Percentiles rank a stretch among this genome's conserved stretches.
phyloP scores from a whole-genome alignment of 1,139 yeast genomes.

The Kodamaea suecica region DNA sequence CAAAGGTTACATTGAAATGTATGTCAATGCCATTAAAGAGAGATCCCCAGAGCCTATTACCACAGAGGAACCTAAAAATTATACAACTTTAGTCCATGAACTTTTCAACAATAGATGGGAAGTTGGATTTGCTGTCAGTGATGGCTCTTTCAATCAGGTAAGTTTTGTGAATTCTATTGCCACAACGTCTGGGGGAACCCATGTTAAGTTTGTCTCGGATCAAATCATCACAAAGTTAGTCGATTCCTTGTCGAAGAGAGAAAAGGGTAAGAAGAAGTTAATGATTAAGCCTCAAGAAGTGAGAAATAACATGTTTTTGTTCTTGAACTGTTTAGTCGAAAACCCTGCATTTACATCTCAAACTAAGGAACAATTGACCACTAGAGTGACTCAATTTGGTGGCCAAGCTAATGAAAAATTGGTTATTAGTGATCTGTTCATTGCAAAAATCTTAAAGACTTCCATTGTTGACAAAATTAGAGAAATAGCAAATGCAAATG shows the following conservation, averaged over 20 bases:
- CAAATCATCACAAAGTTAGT: slow-evolving; percentile 68
- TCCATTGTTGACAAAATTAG: slow-evolving; percentile 79
- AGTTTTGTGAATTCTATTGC: slow-evolving; percentile 98
- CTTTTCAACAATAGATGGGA: slow-evolving; percentile 81
- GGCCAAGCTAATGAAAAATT: slow-evolving; percentile 60
- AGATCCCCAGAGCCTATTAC: slow-evolving; percentile 27
- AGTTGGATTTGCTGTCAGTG: slow-evolving; percentile 90
- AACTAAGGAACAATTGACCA: slow-evolving; percentile 93
- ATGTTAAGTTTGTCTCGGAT: slow-evolving; percentile 82
- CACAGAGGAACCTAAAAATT: slow-evolving; percentile 29
- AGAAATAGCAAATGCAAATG: slow-evolving; percentile 82
- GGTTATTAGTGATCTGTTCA: slow-evolving; percentile 69
- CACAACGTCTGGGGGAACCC: slow-evolving; percentile 96
- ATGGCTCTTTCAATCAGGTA: slow-evolving; percentile 86
- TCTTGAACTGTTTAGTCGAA: slow-evolving; percentile 88
- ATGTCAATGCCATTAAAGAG: slow-evolving; percentile 63
- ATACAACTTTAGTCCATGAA: slow-evolving; percentile 71
- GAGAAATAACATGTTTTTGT: slow-evolving; percentile 83
- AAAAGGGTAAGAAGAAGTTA: slow-evolving; percentile 67
- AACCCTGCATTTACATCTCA: slow-evolving; percentile 98
- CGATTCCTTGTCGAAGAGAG: slow-evolving; percentile 68
- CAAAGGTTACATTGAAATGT: slow-evolving; percentile 86
- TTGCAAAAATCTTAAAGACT: slow-evolving; percentile 67
- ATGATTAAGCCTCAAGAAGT: slow-evolving; percentile 87
- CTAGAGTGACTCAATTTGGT: slow-evolving; percentile 86